phyloP scores from a whole-genome alignment of 192 early-diverging fungal species.

The Gryganskiella cystojenkinii region DNA sequence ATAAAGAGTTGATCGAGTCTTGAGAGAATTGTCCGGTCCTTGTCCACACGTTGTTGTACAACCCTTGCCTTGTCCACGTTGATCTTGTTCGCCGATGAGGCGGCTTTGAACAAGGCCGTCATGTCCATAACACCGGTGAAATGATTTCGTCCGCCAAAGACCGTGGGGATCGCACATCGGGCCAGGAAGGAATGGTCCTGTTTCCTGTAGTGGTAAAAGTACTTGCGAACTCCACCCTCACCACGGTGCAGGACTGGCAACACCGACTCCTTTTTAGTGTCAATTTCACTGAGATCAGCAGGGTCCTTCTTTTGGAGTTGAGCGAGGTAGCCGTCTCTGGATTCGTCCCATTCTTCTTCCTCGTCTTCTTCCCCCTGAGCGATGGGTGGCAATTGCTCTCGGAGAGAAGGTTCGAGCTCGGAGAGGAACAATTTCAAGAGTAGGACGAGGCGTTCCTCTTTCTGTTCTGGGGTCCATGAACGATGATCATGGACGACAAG shows the following conservation, averaged over 20 bases:
- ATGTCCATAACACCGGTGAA: too few relatives aligned
- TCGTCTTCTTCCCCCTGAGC: conserved; percentile 3
- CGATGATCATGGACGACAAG: conserved; percentile 11
- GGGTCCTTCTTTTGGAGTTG: too few relatives aligned
- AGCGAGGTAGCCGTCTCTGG: neutral
- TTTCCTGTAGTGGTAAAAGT: conserved; percentile 40
- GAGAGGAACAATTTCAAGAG: conserved; percentile 27
- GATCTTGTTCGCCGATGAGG: too few relatives aligned
- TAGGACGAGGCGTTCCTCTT: conserved; percentile 3
- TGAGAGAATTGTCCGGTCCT: conserved; percentile 13
- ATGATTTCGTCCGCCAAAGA: conserved; percentile 21
- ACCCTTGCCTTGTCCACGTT: too few relatives aligned
- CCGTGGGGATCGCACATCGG: conserved; percentile 3
- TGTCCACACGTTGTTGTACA: neutral
- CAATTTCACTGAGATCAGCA: too few relatives aligned
- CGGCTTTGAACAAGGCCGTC: too few relatives aligned
- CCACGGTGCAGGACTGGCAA: neutral
- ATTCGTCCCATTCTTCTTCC: conserved; percentile 21
- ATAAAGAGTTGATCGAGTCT: conserved; percentile 27
- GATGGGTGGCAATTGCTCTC: conserved; percentile 11
- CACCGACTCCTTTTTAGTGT: too few relatives aligned
- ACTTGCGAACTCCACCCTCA: neutral
- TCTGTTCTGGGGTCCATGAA: conserved; percentile 11
- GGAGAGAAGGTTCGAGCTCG: conserved; percentile 25
- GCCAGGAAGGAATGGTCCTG: conserved; percentile 43